Conservation (phyloP, 1,284 basidiomycete genomes). For the Trichosporon coremiiforme region DNA sequence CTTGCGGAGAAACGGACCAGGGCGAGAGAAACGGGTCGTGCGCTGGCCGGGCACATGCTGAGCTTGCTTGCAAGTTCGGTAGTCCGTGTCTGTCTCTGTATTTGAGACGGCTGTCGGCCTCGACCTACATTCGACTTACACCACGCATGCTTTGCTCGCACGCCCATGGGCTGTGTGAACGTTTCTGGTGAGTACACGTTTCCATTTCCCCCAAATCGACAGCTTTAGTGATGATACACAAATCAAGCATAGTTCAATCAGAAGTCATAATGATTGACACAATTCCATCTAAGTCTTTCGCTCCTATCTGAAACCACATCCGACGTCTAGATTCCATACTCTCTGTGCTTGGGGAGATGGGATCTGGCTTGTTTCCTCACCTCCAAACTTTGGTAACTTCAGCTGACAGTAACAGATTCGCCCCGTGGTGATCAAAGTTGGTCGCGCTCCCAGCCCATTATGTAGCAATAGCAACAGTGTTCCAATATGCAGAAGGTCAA, state of each 20-base stretch:
- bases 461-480: not conserved
- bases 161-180: conserved; percentile 36
- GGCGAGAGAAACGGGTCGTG: conserved; percentile 15
- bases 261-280: conserved; percentile 70
- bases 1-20: conserved; percentile 14
- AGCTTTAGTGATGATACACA: conserved; percentile 63
- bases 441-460: too few relatives aligned
- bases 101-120: not conserved
- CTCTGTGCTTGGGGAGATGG: conserved; percentile 18
- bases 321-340: conserved; percentile 24
- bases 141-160: not conserved
- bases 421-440: too few relatives aligned
- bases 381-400: not conserved
- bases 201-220: not conserved
- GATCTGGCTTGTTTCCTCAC: conserved; percentile 23
- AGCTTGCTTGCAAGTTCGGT: not conserved
- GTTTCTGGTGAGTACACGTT: conserved; percentile 78
- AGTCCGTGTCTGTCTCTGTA: not conserved
- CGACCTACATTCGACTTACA: conserved; percentile 4
- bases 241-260: conserved; percentile 88
- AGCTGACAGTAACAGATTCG: conserved; percentile 35
- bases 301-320: conserved; percentile 74
- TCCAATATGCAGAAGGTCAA: not conserved
- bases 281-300: conserved; percentile 64
- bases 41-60: not conserved